Evolutionary conservation across 2,329 filamentous ascomycete species (phyloP).

Genomic region (Apiospora hydei): DNA sequence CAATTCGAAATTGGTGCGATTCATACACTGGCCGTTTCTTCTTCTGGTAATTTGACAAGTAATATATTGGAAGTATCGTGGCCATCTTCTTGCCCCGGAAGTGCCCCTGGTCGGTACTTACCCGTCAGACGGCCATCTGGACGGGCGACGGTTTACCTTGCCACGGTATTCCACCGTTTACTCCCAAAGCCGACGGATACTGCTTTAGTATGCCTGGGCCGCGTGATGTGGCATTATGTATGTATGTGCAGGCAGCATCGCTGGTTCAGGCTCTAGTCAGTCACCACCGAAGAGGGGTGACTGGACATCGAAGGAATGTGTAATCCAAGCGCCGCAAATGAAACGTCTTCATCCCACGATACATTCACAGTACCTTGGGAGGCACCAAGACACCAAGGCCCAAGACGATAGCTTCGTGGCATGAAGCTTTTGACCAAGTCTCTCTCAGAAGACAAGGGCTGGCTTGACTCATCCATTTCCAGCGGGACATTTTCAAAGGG

Average conservation of each 20-base stretch:
- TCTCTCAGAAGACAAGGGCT: neutral
- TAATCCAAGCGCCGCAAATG: neutral
- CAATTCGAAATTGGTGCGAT: neutral
- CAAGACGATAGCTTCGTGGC: neutral
- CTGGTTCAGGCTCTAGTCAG: neutral
- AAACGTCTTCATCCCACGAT: conserved; percentile 2
- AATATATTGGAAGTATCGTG: neutral
- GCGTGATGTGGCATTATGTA: neutral
- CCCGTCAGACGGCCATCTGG: neutral
- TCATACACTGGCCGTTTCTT: neutral
- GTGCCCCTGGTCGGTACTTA: neutral
- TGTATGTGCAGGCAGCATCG: neutral
- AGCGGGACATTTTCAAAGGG: neutral
- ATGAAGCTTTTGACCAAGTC: neutral
- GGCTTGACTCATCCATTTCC: neutral
- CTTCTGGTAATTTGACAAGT: neutral
- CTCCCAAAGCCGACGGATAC: neutral
- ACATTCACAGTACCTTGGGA: neutral
- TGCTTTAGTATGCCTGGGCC: neutral
- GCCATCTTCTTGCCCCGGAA: neutral
- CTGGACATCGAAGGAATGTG: neutral
- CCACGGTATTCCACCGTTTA: neutral
- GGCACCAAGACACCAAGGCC: neutral
- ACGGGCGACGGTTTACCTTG: neutral
- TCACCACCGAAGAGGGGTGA: neutral